These are phyloP conservation scores for Dovyalis caffra DNA, from an alignment of 345 rosid genomes.

Conservation along the genomic window DNA sequence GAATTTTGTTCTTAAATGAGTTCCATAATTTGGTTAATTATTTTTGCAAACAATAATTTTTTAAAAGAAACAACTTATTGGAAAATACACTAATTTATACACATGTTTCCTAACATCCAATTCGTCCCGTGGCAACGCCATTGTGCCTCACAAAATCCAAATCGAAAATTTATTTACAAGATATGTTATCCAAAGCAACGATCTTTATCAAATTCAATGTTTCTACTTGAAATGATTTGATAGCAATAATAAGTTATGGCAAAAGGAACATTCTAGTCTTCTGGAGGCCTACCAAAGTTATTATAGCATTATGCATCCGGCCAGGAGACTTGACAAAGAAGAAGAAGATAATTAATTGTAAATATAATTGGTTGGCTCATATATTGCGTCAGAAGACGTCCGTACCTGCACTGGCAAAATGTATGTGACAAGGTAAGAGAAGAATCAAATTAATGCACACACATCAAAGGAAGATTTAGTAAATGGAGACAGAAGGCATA, in stretches of 20 bases:
- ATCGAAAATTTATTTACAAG: background rate
- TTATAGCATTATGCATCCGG: background rate
- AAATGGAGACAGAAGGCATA: no score
- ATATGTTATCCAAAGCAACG: background rate
- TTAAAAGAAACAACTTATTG: background rate
- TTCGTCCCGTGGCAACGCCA: background rate
- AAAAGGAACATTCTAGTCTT: background rate
- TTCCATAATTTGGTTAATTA: background rate
- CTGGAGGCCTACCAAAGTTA: background rate
- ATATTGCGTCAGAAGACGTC: no score
- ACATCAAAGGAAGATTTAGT: no score
- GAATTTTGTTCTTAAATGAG: background rate
- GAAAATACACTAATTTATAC: background rate
- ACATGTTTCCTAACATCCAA: constrained; percentile 1
- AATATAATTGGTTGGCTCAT: no score
- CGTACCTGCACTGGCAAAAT: no score
- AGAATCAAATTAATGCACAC: no score
- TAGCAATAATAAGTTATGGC: background rate
- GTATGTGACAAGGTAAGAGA: no score
- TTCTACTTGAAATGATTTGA: no score
- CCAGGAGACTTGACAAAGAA: no score
- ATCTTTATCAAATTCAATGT: background rate
- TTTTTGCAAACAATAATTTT: no score
- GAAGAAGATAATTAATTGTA: no score
- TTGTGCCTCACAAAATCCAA: background rate